These are phyloP conservation scores for Pleurotus platypus DNA, from an alignment of 768 basidiomycete genomes.

Conservation along the genomic window DNA sequence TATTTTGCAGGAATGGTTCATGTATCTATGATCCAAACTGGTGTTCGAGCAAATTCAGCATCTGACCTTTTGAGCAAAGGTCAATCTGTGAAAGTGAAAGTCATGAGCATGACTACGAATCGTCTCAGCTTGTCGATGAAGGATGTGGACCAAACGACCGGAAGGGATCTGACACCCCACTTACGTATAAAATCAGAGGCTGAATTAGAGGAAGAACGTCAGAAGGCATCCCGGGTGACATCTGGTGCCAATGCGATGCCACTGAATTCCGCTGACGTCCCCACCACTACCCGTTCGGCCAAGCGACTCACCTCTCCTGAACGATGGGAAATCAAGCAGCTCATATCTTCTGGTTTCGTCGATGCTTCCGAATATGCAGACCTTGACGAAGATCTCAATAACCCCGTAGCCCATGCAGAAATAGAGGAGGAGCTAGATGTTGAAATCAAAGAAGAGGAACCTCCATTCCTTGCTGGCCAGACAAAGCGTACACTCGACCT, in stretches of 20 bases:
- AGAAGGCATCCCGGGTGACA: constrained; percentile 55
- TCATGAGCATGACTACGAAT: constrained; percentile 85
- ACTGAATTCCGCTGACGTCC: constrained; percentile 52
- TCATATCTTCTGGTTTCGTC: constrained; percentile 92
- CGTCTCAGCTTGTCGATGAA: constrained; percentile 93
- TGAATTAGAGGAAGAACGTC: constrained; percentile 82
- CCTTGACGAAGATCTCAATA: constrained; percentile 79
- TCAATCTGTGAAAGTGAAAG: constrained; percentile 91
- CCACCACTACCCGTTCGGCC: constrained; percentile 58
- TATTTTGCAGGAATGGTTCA: constrained; percentile 84
- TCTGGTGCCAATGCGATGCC: constrained; percentile 90
- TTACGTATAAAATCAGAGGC: constrained; percentile 92
- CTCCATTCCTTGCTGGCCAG: constrained; percentile 93
- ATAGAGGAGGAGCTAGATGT: constrained; percentile 97
- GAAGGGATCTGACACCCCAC: constrained; percentile 91
- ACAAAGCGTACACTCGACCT: constrained; percentile 94
- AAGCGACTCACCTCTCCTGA: constrained; percentile 94
- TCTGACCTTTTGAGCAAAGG: constrained; percentile 82
- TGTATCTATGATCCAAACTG: constrained; percentile 86
- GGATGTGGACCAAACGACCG: constrained; percentile 90
- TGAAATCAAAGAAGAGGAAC: constrained; percentile 95
- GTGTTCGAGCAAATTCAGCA: constrained; percentile 82
- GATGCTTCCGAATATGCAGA: constrained; percentile 93
- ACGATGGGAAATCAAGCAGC: constrained; percentile 99
- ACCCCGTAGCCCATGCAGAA: constrained; percentile 75